Conservation (phyloP, 257 asterid species). For the Eustoma russellianum region DNA sequence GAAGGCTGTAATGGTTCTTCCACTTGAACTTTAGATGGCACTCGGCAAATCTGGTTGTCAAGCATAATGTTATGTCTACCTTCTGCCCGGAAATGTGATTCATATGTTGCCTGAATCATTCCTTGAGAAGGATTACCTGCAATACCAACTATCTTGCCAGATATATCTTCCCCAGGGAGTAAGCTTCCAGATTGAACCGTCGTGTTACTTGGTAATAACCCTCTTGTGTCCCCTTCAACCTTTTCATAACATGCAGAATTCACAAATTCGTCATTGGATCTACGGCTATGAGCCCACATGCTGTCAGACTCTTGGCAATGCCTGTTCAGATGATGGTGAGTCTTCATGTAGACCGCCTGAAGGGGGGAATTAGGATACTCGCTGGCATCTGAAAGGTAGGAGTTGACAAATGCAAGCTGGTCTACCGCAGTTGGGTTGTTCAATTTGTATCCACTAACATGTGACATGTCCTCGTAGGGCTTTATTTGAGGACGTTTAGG, state of each 20-base stretch:
- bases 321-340: slow-evolving; percentile 19
- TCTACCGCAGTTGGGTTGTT: slow-evolving; percentile 19
- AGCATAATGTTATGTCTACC: slow-evolving; percentile 16
- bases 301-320: slow-evolving; percentile 14
- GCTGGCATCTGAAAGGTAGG: slow-evolving; percentile 23
- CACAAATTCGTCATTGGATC: slow-evolving; percentile 22
- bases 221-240: slow-evolving; percentile 13
- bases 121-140: slow-evolving; percentile 16
- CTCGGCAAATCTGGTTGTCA: slow-evolving; percentile 22
- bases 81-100: slow-evolving; percentile 21
- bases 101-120: slow-evolving; percentile 14
- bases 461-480: no score
- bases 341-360: slow-evolving; percentile 16
- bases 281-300: slow-evolving; percentile 21
- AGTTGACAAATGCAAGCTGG: slow-evolving; percentile 19
- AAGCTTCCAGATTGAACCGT: slow-evolving; percentile 25
- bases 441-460: no score
- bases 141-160: slow-evolving; percentile 14
- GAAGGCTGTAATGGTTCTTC: slow-evolving; percentile 31
- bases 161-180: slow-evolving; percentile 20
- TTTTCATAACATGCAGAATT: slow-evolving; percentile 27
- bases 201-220: slow-evolving; percentile 15
- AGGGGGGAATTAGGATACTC: slow-evolving; percentile 23
- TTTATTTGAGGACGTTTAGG: slow-evolving; percentile 21
- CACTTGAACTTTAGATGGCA: slow-evolving; percentile 11